These are phyloP conservation scores for Cinnamomum chago DNA, from an alignment of 164 flowering plant species.

Conservation along the genomic window DNA sequence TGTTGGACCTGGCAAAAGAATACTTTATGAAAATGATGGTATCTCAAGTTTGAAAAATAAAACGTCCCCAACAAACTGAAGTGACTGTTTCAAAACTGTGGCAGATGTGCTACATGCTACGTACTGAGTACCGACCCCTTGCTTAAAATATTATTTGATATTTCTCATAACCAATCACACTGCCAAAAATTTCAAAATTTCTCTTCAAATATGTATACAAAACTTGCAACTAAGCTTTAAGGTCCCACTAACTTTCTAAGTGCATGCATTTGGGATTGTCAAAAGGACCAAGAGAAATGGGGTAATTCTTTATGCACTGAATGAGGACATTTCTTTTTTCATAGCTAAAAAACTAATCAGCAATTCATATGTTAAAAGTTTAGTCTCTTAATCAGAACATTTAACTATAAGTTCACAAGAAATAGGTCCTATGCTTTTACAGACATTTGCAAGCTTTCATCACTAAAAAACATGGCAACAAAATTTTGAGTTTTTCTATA, in stretches of 20 bases:
- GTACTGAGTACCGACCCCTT: not conserved
- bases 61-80: not conserved
- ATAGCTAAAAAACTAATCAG: not conserved
- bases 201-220: not conserved
- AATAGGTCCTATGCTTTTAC: no score
- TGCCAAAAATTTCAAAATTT: no score
- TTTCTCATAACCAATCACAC: not conserved
- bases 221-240: not conserved
- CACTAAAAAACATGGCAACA: not conserved
- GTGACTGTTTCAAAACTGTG: not conserved
- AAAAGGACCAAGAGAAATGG: not conserved
- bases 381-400: not conserved
- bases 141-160: not conserved
- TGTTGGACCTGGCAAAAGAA: conserved; percentile 66
- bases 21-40: not conserved
- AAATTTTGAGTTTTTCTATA: not conserved
- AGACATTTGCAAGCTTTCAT: no score
- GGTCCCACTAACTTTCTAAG: not conserved
- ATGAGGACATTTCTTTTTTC: not conserved
- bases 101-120: not conserved
- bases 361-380: no score
- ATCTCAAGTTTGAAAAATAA: not conserved
- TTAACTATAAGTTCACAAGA: not conserved
- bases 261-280: not conserved
- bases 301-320: not conserved